Conservation (phyloP, 371 early-diverging fungal species). For the Conidiobolus incongruus region DNA sequence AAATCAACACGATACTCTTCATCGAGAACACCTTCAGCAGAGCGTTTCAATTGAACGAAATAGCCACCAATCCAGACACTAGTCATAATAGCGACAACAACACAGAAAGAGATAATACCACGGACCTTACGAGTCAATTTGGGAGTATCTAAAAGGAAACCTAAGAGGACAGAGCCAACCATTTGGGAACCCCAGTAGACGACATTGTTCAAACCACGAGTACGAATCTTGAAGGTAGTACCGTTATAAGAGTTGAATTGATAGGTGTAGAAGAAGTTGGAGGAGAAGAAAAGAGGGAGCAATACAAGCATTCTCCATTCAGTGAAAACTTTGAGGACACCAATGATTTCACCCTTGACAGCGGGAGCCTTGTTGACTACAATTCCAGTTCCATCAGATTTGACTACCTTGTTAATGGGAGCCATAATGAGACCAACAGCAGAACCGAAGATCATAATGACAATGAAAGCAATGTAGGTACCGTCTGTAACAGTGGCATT, state of each 20-base stretch:
- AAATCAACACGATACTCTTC: too few species aligned
- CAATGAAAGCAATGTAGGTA: slow-evolving; percentile 40
- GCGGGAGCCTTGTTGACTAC: slow-evolving; percentile 19
- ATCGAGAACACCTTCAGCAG: too few species aligned
- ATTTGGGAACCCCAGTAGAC: slow-evolving; percentile 52
- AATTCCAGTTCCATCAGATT: slow-evolving; percentile 33
- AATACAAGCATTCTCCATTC: slow-evolving; percentile 36
- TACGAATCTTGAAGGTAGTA: slow-evolving; percentile 26
- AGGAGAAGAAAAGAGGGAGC: slow-evolving; percentile 40
- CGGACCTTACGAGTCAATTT: slow-evolving; percentile 18
- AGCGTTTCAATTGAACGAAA: too few species aligned
- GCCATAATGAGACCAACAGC: slow-evolving; percentile 21
- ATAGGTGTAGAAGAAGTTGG: slow-evolving; percentile 57
- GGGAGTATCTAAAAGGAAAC: slow-evolving; percentile 23
- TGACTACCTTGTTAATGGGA: slow-evolving; percentile 28
- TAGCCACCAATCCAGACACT: slow-evolving; percentile 35
- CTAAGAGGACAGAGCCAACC: slow-evolving; percentile 23
- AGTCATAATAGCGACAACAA: slow-evolving; percentile 20
- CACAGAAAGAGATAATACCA: slow-evolving; percentile 20
- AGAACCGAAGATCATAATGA: slow-evolving; percentile 33
- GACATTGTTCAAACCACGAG: slow-evolving; percentile 36
- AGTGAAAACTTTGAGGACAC: slow-evolving; percentile 29
- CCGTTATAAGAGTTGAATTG: slow-evolving; percentile 28
- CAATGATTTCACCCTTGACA: slow-evolving; percentile 26
- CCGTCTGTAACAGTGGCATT: slow-evolving; percentile 20